Conservation (phyloP, 2,329 filamentous ascomycete genomes). For the Alternaria hordeiaustralica region DNA sequence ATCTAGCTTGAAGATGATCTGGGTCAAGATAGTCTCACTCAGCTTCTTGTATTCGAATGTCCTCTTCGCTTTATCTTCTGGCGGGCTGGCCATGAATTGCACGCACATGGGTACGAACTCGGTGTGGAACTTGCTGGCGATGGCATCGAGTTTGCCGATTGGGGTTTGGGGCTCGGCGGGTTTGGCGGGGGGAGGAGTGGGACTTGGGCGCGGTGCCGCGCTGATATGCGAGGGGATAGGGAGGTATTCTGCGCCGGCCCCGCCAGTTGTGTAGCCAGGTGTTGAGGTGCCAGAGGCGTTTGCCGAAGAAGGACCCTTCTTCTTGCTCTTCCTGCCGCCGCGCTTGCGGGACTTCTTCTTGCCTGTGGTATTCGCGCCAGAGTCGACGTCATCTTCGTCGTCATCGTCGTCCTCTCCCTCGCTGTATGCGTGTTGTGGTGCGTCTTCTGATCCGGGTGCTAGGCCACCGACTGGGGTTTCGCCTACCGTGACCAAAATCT, state of each 20-base stretch:
- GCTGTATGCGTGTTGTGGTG: slow-evolving; percentile 35
- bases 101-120: slow-evolving; percentile 70
- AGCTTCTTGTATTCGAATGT: slow-evolving; percentile 77
- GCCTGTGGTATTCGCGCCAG: slow-evolving; percentile 33
- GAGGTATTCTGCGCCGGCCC: slow-evolving; percentile 46
- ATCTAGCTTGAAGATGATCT: slow-evolving; percentile 78
- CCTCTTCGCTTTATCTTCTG: slow-evolving; percentile 65
- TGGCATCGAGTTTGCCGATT: slow-evolving; percentile 68
- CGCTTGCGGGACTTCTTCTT: slow-evolving; percentile 46
- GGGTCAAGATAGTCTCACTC: slow-evolving; percentile 76
- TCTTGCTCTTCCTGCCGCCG: slow-evolving; percentile 53
- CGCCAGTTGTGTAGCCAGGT: slow-evolving; percentile 45
- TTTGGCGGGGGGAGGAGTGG: slow-evolving; percentile 43
- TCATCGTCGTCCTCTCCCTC: slow-evolving; percentile 52
- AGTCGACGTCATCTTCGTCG: slow-evolving; percentile 37
- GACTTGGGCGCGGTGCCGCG: slow-evolving; percentile 40
- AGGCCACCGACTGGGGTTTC: slow-evolving; percentile 55
- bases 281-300: slow-evolving; percentile 53
- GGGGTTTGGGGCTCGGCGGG: slow-evolving; percentile 41
- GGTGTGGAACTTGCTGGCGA: slow-evolving; percentile 68
- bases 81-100: slow-evolving; percentile 67
- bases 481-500: slow-evolving; percentile 65
- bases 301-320: slow-evolving; percentile 50
- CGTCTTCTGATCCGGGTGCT: slow-evolving; percentile 47
- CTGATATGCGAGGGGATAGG: slow-evolving; percentile 45